Conservation (phyloP, 768 basidiomycete species). For the Panaeolus papilionaceus region DNA sequence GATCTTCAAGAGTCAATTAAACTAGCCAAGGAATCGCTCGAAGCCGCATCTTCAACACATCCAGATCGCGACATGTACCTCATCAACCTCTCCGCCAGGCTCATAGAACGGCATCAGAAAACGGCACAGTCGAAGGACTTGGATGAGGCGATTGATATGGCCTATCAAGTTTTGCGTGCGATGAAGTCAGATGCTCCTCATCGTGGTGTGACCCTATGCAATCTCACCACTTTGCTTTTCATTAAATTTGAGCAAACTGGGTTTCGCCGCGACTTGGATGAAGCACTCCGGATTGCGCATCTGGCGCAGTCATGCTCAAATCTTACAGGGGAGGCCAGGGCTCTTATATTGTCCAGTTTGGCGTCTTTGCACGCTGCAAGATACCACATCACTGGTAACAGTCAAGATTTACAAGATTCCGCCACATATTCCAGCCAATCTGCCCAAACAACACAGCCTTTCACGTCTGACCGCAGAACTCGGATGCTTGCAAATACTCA, state of each 20-base stretch:
- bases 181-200: not conserved
- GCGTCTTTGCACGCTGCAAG: not conserved
- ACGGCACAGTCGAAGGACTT: constrained; percentile 1
- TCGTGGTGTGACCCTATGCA: constrained; percentile 7
- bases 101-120: constrained; percentile 6
- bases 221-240: not conserved
- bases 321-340: constrained; percentile 1
- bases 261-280: not conserved
- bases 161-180: not conserved
- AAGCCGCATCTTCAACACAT: not conserved
- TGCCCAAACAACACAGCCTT: not conserved
- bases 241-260: constrained; percentile 9
- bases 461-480: not conserved
- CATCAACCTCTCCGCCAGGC: constrained; percentile 3
- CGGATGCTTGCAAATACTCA: not conserved
- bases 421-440: not conserved
- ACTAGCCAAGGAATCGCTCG: not conserved
- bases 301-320: not conserved
- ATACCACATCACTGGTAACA: not conserved
- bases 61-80: constrained; percentile 12
- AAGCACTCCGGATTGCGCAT: constrained; percentile 2
- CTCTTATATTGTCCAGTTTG: not conserved
- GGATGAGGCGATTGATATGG: constrained; percentile 4
- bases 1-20: not conserved
- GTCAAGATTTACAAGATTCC: not conserved